A percentile compares a stretch with the other conserved stretches of the same genome.
Conservation (phyloP, 768 basidiomycete genomes). For the Lenzites betulinus region DNA sequence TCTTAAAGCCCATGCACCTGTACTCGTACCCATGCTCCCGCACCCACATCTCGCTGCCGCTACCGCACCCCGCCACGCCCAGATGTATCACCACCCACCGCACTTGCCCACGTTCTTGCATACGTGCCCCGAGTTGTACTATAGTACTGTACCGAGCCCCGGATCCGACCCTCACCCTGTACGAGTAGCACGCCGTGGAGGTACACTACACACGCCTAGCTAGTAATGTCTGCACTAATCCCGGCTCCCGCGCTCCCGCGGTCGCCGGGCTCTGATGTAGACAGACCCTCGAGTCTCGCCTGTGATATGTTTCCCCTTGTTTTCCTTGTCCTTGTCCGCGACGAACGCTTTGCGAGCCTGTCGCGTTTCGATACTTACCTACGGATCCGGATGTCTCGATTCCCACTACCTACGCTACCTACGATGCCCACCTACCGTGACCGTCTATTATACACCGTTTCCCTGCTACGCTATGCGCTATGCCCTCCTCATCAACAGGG, state of each 20-base stretch:
- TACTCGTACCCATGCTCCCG: background rate
- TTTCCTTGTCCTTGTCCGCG: no score
- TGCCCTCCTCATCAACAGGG: no score
- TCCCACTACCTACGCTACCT: background rate
- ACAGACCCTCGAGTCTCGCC: background rate
- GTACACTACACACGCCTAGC: background rate
- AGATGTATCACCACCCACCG: constrained; percentile 6
- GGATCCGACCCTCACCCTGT: constrained; percentile 1
- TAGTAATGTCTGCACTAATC: background rate
- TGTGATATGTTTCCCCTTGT: no score
- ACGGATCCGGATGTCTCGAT: background rate
- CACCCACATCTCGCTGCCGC: background rate
- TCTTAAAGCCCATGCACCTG: background rate
- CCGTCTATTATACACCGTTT: background rate
- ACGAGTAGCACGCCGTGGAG: constrained; percentile 4
- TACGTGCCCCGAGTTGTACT: background rate
- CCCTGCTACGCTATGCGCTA: no score
- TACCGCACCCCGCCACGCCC: background rate
- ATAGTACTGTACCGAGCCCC: no score
- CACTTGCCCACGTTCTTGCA: background rate
- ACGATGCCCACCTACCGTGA: background rate
- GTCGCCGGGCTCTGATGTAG: no score
- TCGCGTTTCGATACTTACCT: background rate
- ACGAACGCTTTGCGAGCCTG: no score
- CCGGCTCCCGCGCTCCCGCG: background rate